A percentile compares a stretch with the other conserved stretches of the same genome.
Evolutionary conservation across 129 eudicot genomes (phyloP).

Genomic region (Kitagawia praeruptora): DNA sequence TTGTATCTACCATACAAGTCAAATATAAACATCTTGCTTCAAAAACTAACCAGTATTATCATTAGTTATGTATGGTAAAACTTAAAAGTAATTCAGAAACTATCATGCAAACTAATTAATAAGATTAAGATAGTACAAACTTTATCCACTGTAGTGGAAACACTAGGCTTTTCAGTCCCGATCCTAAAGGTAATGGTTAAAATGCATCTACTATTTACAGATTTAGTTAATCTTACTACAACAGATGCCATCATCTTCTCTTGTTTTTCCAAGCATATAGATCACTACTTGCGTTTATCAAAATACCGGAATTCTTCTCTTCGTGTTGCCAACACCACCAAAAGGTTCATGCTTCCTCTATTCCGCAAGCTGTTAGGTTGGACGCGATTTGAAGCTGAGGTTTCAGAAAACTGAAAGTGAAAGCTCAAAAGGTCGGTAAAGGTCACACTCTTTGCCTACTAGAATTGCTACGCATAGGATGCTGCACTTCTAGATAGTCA

Average conservation of each 20-base stretch:
- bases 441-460: constrained; percentile 53
- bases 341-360: neutral
- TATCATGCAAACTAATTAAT: neutral
- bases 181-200: neutral
- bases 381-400: neutral
- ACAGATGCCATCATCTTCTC: neutral
- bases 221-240: neutral
- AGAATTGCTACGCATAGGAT: constrained; percentile 28
- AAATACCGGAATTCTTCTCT: neutral
- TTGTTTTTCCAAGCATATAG: neutral
- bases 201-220: neutral
- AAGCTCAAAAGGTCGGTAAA: neutral
- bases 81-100: too few species aligned
- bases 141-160: neutral
- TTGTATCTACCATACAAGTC: neutral
- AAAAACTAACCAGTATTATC: too few species aligned
- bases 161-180: neutral
- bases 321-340: neutral
- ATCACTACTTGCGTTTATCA: neutral
- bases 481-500: constrained; percentile 36
- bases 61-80: too few species aligned
- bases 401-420: neutral
- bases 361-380: neutral
- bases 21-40: neutral
- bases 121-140: neutral